A percentile compares a stretch with the other conserved stretches of the same genome.
These are phyloP conservation scores for Noccaea caerulescens DNA, from an alignment of 345 rosid species.

Conservation along the genomic window DNA sequence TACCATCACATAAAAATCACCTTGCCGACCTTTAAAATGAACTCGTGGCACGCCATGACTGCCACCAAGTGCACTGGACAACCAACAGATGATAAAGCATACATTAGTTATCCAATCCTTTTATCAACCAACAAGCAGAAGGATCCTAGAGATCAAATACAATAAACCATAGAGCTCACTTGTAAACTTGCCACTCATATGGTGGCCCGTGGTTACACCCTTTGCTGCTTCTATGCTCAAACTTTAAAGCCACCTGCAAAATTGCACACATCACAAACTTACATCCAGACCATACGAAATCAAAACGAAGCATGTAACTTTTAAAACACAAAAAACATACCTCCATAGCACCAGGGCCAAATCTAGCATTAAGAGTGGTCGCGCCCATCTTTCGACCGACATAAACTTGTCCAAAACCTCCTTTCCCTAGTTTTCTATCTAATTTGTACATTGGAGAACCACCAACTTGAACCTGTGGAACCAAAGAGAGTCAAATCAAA, in stretches of 20 bases:
- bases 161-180: constrained; percentile 52
- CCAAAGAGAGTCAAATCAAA: constrained; percentile 8
- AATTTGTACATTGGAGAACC: constrained; percentile 79
- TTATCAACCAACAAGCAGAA: constrained; percentile 6
- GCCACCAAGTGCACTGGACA: constrained; percentile 77
- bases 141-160: not conserved
- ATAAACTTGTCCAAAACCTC: constrained; percentile 98
- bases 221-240: constrained; percentile 95
- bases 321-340: constrained; percentile 44
- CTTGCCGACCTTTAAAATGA: constrained; percentile 82
- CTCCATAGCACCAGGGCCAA: constrained; percentile 80
- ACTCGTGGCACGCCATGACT: constrained; percentile 89
- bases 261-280: not conserved
- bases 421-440: constrained; percentile 90
- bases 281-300: not conserved
- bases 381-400: constrained; percentile 72
- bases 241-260: constrained; percentile 89
- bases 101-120: constrained; percentile 6
- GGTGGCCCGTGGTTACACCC: constrained; percentile 96
- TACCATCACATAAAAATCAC: constrained; percentile 89
- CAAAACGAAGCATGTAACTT: not conserved
- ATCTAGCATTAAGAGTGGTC: constrained; percentile 52
- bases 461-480: constrained; percentile 79
- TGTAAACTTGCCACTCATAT: constrained; percentile 99
- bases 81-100: constrained; percentile 26